Percentiles rank a stretch among this genome's conserved stretches.
Conservation (phyloP, 2,329 filamentous ascomycete species). For the Chaetomium sp. region DNA sequence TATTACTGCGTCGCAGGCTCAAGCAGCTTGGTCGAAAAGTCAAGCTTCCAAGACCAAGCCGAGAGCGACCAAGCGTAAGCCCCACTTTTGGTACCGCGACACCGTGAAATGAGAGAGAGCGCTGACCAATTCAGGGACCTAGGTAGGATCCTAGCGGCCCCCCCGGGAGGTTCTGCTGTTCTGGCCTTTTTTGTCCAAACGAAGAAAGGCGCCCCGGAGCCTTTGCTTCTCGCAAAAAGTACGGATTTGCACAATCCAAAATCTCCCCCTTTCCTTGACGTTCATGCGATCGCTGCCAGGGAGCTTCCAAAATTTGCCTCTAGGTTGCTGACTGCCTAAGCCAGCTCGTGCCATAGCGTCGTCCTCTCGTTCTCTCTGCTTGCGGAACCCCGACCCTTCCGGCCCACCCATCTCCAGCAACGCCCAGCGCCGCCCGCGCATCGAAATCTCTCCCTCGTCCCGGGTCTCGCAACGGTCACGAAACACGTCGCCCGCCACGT, state of each 20-base stretch:
- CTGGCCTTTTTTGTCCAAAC: conserved; percentile 21
- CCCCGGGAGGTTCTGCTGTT: conserved; percentile 24
- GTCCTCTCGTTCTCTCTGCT: conserved; percentile 24
- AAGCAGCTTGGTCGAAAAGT: conserved; percentile 11
- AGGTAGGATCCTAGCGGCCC: conserved; percentile 9
- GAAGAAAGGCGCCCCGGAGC: conserved; percentile 4
- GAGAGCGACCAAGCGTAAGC: conserved; percentile 13
- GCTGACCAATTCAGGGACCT: conserved; percentile 37
- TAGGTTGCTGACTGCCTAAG: conserved; percentile 15
- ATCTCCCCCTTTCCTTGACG: conserved; percentile 12
- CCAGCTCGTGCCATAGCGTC: conserved; percentile 21
- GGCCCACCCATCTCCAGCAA: conserved; percentile 26
- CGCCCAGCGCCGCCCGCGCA: conserved; percentile 26
- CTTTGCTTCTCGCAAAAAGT: conserved; percentile 2
- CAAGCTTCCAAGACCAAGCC: conserved; percentile 21
- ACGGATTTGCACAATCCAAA: conserved; percentile 1
- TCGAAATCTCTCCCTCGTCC: conserved; percentile 31
- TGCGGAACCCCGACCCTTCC: conserved; percentile 34
- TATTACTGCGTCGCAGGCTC: background rate
- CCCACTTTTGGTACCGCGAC: conserved; percentile 32
- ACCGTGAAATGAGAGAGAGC: conserved; percentile 32
- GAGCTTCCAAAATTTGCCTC: conserved; percentile 14
- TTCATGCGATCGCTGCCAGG: conserved; percentile 21
- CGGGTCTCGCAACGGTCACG: conserved; percentile 15
- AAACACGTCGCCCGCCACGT: background rate